Conservation (phyloP, 108 stramenopile genomes). For the Discostella pseudostelligera region DNA sequence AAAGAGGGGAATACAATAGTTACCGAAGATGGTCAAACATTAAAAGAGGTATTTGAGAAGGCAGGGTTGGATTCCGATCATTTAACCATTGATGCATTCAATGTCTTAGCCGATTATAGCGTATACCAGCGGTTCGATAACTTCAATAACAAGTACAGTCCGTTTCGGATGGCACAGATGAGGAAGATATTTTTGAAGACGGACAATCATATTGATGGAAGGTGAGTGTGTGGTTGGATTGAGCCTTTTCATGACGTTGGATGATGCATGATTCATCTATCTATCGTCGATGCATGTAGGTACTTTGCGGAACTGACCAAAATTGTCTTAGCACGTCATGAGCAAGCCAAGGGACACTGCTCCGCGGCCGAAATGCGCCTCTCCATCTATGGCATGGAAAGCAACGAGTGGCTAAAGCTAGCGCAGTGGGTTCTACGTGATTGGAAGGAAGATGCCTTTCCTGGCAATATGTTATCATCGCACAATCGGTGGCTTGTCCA, state of each 20-base stretch:
- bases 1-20: conserved; percentile 85
- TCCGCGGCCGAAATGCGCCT: conserved; percentile 93
- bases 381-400: conserved; percentile 96
- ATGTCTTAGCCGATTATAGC: conserved; percentile 98
- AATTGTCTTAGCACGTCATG: conserved; percentile 84
- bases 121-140: conserved; percentile 99
- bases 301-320: conserved; percentile 96
- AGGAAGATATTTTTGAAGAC: conserved; percentile 99
- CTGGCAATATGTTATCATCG: conserved; percentile 85
- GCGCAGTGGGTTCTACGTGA: conserved; percentile 79
- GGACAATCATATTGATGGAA: conserved; percentile 86
- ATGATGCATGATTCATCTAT: not conserved
- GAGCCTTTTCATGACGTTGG: not conserved
- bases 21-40: conserved; percentile 71
- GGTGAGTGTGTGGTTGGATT: conserved; percentile 32
- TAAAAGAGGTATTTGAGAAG: conserved; percentile 73
- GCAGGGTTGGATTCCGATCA: conserved; percentile 96
- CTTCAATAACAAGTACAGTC: conserved; percentile 99
- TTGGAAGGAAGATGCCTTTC: conserved; percentile 67
- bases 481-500: conserved; percentile 99
- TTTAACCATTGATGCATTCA: conserved; percentile 98
- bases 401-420: conserved; percentile 91
- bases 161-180: conserved; percentile 95
- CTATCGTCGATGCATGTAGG: conserved; percentile 11
- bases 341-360: conserved; percentile 88